Base-by-base conservation (phyloP, 371 early-diverging fungal genomes). In the Mucor ambiguus region DNA sequence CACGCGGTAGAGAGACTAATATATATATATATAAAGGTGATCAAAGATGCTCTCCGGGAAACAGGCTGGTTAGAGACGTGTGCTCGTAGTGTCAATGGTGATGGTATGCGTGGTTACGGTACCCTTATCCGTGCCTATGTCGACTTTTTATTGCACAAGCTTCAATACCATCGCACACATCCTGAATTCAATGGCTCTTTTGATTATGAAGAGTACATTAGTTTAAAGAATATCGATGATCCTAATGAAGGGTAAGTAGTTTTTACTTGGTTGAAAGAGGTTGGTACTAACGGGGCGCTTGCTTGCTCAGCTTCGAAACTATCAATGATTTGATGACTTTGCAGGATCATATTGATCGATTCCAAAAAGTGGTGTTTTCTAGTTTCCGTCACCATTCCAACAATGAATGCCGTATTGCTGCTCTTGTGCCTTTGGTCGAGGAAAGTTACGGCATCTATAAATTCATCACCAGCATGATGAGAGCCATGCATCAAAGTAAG, bases 171-270 rank as follows among this genome's bases (percentile, higher is more conserved):
- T 72, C 79, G 89, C 30, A 78, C 88, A 20, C 96, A 97, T 75
- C 95, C 96, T 9, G 96, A 96, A 64, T 98, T 98, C 73, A 94
- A 89, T 61, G 98, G 95, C 28, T 90, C 86, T 61, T 98, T 98
- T 80, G 96, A 97, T 71, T 98, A 97, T 76, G 93, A 98, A 67
- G 99, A 98, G 71, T 98, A 97, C 64, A 89, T 95, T 32, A 91
- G 94, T 38, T 81, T 97, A 63, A 93, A 92, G 75, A 93, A 94
- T 48, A 93, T 95, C 59, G 94, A 96, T 70, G 97, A 98, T 81
- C 97, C 97, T 12, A 96, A 98, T 77, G 98, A 97, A 87, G 98
- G 99, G 88, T 96, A 87, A 46, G 54, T 33, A 0, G 4, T 5
- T 29, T 32, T 24, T 54, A n/a, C 28, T 33, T 22, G 14, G 3